Base-by-base conservation (phyloP, 805 yeast species). In the Kodamaea laetipori region DNA sequence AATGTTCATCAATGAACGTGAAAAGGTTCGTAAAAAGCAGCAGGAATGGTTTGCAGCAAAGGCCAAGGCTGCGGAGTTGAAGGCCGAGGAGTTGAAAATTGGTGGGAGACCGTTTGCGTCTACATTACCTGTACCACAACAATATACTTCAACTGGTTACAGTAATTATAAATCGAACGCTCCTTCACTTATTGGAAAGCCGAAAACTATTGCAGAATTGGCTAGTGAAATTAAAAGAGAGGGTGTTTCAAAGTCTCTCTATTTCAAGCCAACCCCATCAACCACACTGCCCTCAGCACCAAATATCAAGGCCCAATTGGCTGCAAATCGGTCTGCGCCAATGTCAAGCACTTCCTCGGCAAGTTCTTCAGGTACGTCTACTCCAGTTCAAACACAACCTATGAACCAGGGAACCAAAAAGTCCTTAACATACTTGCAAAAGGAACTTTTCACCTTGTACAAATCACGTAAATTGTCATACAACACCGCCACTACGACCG, bases 401-500 rank as follows among this genome's bases (percentile, higher is more conserved):
- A 62, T 81, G 59, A 73, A 78, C 43, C 77, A 72, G 34, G 86
- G 81, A 51, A 81, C 88, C 2, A 76, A 81, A 69, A 79, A 86
- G 54, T 84, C 96, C 4, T 73, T 92, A 58, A 80, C 86, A 1
- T 85, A 88, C 54, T 66, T 92, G 44, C 97, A 92, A 64, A 90
- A 88, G 55, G 96, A 90, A 58, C 70, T 92, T 17, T 84, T 88
- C 54, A 77, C 82, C 10, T 76, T 90, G 45, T 85, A 95, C 24
- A 87, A 86, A 56, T 87, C 85, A 44, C 71, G 90, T 48, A 84
- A 80, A 53, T 55, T 71, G 33, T 80, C 88, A 46, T 79, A 83
- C 47, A 88, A 85, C 46, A 86, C 88, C 30, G 90, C 85, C 18
- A 81, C 89, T 5, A 88, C 92, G 39, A 86, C 96, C 0, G 86